A percentile compares a stretch with the other conserved stretches of the same genome.
Conservation (phyloP, 371 early-diverging fungal species). For the Conidiobolus incongruus region DNA sequence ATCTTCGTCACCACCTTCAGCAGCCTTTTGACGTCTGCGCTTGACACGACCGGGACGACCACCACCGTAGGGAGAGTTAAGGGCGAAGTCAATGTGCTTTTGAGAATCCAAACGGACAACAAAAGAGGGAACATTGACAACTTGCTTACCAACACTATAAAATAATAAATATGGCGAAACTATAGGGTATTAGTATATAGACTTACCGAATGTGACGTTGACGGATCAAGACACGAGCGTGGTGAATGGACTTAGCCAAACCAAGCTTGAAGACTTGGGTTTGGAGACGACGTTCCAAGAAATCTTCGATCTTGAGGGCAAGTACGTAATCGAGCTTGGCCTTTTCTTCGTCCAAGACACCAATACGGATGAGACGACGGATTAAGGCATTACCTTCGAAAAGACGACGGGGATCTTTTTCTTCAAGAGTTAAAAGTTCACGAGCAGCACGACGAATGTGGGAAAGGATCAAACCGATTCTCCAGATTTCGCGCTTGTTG, state of each 20-base stretch:
- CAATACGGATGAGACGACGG: constrained; percentile 92
- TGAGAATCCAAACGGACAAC: constrained; percentile 78
- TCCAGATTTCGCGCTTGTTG: constrained; percentile 99
- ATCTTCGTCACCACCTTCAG: constrained; percentile 32
- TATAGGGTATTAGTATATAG: neutral
- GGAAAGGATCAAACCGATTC: constrained; percentile 89
- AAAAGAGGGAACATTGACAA: constrained; percentile 92
- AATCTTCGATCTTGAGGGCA: constrained; percentile 94
- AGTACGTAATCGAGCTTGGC: constrained; percentile 98
- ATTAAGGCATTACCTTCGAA: constrained; percentile 99
- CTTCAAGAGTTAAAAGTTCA: constrained; percentile 95
- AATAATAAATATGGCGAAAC: too few species aligned
- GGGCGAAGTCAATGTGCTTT: constrained; percentile 97
- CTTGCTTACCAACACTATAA: constrained; percentile 87
- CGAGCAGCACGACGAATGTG: constrained; percentile 99
- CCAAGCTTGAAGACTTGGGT: constrained; percentile 98
- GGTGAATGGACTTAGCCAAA: constrained; percentile 98
- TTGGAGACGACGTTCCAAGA: constrained; percentile 99
- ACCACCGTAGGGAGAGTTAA: constrained; percentile 96
- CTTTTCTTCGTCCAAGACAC: constrained; percentile 93
- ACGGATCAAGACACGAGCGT: constrained; percentile 98
- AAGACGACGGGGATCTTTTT: constrained; percentile 94
- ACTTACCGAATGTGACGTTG: constrained; percentile 87
- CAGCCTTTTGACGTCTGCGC: constrained; percentile 66
- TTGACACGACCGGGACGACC: constrained; percentile 95